Conservation (phyloP, 169 alveolate genomes). For the Neospora caninum region DNA sequence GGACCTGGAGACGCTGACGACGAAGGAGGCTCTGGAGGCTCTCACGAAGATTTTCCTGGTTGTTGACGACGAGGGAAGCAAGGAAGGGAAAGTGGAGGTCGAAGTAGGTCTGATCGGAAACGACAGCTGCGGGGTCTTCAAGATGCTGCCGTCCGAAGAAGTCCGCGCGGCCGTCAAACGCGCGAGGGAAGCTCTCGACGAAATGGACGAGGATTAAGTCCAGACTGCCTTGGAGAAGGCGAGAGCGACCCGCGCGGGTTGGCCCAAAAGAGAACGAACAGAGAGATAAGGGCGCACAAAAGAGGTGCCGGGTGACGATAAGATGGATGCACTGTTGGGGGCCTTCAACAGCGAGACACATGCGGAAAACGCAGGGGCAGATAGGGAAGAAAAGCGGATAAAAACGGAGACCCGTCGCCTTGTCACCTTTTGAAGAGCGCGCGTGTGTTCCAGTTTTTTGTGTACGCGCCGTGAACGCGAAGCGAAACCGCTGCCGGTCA, state of each 20-base stretch:
- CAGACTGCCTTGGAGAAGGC: not conserved
- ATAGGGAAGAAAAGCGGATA: too few species aligned
- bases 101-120: conserved; percentile 44
- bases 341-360: too few species aligned
- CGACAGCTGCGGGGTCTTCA: not conserved
- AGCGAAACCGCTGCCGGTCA: too few species aligned
- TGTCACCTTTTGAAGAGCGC: too few species aligned
- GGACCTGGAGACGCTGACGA: conserved; percentile 53
- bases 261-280: too few species aligned
- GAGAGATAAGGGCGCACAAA: too few species aligned
- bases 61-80: conserved; percentile 70
- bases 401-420: too few species aligned
- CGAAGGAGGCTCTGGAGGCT: conserved; percentile 69
- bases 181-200: conserved; percentile 52
- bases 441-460: too few species aligned
- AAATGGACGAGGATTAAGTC: conserved; percentile 24
- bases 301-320: too few species aligned
- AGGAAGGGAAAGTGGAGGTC: conserved; percentile 71
- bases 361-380: too few species aligned
- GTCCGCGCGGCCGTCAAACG: conserved; percentile 15
- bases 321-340: too few species aligned
- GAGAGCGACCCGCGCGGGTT: not conserved
- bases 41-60: conserved; percentile 66
- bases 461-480: too few species aligned
- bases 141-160: not conserved